Conservation (phyloP, 768 basidiomycete species). For the Hysterangium stoloniferum region DNA sequence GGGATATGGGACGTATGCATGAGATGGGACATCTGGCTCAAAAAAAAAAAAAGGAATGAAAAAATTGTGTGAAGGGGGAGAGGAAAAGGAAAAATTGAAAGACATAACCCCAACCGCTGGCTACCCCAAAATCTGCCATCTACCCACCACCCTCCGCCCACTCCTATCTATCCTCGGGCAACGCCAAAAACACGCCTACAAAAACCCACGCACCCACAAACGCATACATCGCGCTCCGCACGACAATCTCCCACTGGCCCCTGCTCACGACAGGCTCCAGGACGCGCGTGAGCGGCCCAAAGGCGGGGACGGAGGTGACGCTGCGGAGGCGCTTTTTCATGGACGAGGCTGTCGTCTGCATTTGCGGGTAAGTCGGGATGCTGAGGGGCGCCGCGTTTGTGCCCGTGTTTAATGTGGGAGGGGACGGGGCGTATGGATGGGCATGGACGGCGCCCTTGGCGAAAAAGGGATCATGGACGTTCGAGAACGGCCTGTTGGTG, state of each 20-base stretch:
- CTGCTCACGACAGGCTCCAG: conserved; percentile 62
- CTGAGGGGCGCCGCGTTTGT: not conserved
- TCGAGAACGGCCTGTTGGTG: not conserved
- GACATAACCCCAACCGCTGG: no score
- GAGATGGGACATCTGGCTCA: no score
- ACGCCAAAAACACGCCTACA: not conserved
- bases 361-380: not conserved
- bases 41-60: no score
- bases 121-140: no score
- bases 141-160: no score
- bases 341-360: not conserved
- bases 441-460: not conserved
- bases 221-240: conserved; percentile 46
- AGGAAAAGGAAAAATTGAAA: no score
- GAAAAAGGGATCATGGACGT: no score
- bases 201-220: conserved; percentile 24
- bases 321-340: not conserved
- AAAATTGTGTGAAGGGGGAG: no score
- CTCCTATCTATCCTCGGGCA: conserved; percentile 4
- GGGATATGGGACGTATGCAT: no score
- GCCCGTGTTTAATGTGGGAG: not conserved
- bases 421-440: not conserved
- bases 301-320: conserved; percentile 51
- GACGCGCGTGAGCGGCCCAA: conserved; percentile 63
- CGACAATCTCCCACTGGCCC: conserved; percentile 83